Evolutionary conservation across 2,329 filamentous ascomycete species (phyloP).

Genomic region (Fusarium floridanum): DNA sequence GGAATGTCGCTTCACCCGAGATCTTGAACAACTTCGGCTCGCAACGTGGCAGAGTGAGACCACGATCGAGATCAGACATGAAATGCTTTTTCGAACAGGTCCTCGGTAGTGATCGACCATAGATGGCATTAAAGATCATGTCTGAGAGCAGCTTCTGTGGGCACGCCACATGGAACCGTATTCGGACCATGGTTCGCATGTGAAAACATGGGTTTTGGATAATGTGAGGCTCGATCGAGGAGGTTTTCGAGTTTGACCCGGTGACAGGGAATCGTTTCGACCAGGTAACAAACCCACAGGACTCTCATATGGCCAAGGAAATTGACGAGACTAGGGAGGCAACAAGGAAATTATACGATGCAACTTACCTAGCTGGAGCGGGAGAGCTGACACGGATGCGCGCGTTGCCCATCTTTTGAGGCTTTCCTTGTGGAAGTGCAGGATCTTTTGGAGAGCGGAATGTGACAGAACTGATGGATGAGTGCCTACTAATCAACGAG

Average conservation of each 20-base stretch:
- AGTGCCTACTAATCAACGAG: slow-evolving; percentile 54
- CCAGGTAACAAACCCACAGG: background rate
- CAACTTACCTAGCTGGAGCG: slow-evolving; percentile 60
- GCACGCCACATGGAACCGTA: background rate
- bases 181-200: slow-evolving; percentile 1
- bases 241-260: background rate
- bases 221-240: background rate
- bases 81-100: background rate
- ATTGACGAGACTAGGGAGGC: background rate
- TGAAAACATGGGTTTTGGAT: background rate
- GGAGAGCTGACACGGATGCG: slow-evolving; percentile 63
- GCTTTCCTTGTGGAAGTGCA: slow-evolving; percentile 61
- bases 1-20: slow-evolving; percentile 26
- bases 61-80: slow-evolving; percentile 6
- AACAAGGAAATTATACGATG: slow-evolving; percentile 5
- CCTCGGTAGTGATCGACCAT: background rate
- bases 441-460: slow-evolving; percentile 61
- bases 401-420: slow-evolving; percentile 58
- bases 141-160: background rate
- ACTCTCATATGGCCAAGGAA: background rate
- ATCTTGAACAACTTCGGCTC: slow-evolving; percentile 13
- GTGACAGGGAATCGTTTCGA: background rate
- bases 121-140: background rate
- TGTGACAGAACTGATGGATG: slow-evolving; percentile 62
- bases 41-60: slow-evolving; percentile 11